These are phyloP conservation scores for Lactuca saligna DNA, from an alignment of 129 eudicot genomes.

Conservation along the genomic window DNA sequence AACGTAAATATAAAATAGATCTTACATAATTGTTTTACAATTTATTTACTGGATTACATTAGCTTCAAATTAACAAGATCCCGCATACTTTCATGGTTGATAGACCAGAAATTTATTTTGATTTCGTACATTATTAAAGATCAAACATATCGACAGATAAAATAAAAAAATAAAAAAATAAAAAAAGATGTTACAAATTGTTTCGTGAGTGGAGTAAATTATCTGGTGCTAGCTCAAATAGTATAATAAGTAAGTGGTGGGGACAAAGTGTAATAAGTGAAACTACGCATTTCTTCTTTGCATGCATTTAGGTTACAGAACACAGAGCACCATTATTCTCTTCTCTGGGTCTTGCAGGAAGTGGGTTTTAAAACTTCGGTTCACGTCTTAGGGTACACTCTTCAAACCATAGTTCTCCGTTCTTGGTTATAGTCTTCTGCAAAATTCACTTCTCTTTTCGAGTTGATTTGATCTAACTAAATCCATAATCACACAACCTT, in stretches of 20 bases:
- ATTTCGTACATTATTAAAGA: too few species aligned
- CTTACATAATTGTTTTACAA: too few species aligned
- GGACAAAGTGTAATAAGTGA: constrained; percentile 19
- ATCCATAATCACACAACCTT: not conserved
- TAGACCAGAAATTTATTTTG: too few species aligned
- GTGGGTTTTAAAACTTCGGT: not conserved
- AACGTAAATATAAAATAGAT: too few species aligned
- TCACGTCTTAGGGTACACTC: not conserved
- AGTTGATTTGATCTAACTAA: not conserved
- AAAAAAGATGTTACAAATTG: too few species aligned
- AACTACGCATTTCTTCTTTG: constrained; percentile 19
- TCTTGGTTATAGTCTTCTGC: not conserved
- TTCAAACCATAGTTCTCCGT: not conserved
- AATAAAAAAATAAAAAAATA: too few species aligned
- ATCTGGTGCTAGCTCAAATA: constrained; percentile 6
- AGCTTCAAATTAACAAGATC: too few species aligned
- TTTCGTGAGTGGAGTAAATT: constrained; percentile 13
- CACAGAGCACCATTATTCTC: constrained; percentile 10
- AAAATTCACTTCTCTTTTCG: too few species aligned
- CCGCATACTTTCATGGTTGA: too few species aligned
- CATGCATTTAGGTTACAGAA: constrained; percentile 28
- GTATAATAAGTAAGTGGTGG: constrained; percentile 26
- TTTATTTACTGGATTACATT: too few species aligned
- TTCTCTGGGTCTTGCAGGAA: not conserved
- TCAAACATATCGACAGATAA: too few species aligned